Evolutionary conservation across 2,329 filamentous ascomycete species (phyloP).

Genomic region (Aspergillus brasiliensis): DNA sequence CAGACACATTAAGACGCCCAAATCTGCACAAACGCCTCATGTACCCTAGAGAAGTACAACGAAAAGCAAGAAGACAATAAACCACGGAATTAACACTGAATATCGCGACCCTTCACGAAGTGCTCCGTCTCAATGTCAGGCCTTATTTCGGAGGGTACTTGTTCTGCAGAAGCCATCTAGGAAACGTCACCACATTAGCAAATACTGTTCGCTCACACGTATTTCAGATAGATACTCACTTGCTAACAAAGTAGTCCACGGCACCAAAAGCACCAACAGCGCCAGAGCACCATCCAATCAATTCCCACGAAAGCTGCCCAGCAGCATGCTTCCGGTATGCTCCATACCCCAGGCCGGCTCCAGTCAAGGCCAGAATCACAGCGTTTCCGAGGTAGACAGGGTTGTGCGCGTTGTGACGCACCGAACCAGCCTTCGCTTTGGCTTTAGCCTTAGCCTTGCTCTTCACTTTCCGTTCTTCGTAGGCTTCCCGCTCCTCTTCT

Average conservation of each 20-base stretch:
- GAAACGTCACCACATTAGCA: conserved; percentile 14
- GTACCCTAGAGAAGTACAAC: background rate
- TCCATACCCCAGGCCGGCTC: conserved; percentile 49
- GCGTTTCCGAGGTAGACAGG: conserved; percentile 52
- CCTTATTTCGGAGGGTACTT: conserved; percentile 53
- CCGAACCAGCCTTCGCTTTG: conserved; percentile 34
- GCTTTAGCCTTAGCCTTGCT: conserved; percentile 38
- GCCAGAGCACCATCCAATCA: conserved; percentile 46
- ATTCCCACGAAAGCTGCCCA: conserved; percentile 50
- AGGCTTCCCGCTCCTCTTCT: conserved; percentile 33
- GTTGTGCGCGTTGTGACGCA: conserved; percentile 45
- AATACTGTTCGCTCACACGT: background rate
- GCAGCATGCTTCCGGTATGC: conserved; percentile 50
- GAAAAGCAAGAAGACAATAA: background rate
- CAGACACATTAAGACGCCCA: background rate
- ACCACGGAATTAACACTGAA: background rate
- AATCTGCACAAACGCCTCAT: background rate
- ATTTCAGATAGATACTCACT: conserved; percentile 38
- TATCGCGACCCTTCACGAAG: background rate
- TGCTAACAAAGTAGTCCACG: conserved; percentile 53
- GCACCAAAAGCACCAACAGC: conserved; percentile 48
- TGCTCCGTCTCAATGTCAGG: background rate
- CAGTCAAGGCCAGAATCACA: conserved; percentile 42
- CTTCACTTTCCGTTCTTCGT: conserved; percentile 32
- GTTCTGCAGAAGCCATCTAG: conserved; percentile 54